Conservation (phyloP, 148 eudicot species). For the Bassia scoparia region DNA sequence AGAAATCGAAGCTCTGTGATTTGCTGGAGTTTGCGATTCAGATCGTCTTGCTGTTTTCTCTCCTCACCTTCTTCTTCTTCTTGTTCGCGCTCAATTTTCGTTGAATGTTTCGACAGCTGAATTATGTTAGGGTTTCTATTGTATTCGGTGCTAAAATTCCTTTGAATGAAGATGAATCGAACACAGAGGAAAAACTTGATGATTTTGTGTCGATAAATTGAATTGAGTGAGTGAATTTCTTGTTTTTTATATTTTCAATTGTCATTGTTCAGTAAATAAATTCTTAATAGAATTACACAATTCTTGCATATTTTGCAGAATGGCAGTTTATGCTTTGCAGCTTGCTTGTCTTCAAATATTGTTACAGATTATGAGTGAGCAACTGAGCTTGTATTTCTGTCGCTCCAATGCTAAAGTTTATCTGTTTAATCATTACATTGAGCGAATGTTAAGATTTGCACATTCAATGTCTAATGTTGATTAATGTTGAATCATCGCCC, state of each 20-base stretch:
- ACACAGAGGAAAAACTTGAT: background rate
- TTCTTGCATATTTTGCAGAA: background rate
- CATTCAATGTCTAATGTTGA: too few relatives aligned
- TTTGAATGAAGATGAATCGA: background rate
- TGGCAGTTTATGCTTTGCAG: too few relatives aligned
- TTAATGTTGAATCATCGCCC: too few relatives aligned
- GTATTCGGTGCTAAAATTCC: background rate
- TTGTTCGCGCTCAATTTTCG: constrained; percentile 2
- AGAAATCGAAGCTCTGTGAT: constrained; percentile 27
- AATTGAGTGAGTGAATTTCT: background rate
- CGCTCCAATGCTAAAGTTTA: too few relatives aligned
- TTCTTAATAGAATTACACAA: background rate
- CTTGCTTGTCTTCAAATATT: too few relatives aligned
- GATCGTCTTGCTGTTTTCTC: constrained; percentile 22
- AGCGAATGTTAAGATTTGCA: too few relatives aligned
- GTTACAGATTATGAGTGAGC: too few relatives aligned
- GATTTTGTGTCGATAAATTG: background rate
- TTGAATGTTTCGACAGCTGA: constrained; percentile 10
- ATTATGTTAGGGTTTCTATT: background rate
- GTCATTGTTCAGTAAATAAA: background rate
- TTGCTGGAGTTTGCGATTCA: constrained; percentile 27
- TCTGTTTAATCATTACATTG: too few relatives aligned
- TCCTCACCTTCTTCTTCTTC: constrained; percentile 25
- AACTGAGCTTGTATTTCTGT: too few relatives aligned
- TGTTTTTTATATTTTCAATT: background rate